A percentile compares a stretch with the other conserved stretches of the same genome.
Evolutionary conservation across 306 rosid species (phyloP).

Genomic region (Quercus ilex): DNA sequence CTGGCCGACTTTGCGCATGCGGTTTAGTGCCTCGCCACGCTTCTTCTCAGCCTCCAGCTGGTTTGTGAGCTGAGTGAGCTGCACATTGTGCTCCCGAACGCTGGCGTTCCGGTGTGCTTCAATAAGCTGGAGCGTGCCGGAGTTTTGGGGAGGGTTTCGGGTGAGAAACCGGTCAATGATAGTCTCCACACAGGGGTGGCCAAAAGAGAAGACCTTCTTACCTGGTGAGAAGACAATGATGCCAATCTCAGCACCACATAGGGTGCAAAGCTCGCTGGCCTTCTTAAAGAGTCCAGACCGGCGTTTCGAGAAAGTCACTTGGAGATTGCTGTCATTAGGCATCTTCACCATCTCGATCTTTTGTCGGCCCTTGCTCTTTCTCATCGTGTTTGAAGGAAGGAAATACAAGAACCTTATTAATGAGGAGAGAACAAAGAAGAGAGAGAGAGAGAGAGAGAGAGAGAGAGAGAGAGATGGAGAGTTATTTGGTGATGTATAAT

Average conservation of each 20-base stretch:
- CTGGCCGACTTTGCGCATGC: slow-evolving; percentile 5
- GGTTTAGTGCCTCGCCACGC: slow-evolving; percentile 17
- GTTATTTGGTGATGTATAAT: no score
- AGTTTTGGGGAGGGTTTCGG: slow-evolving; percentile 12
- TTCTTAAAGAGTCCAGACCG: slow-evolving; percentile 58
- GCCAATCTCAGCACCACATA: slow-evolving; percentile 51
- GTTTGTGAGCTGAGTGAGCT: slow-evolving; percentile 13
- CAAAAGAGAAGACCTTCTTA: slow-evolving; percentile 53
- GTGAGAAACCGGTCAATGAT: slow-evolving; percentile 28
- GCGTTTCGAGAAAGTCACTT: slow-evolving; percentile 67
- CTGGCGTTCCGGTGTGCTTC: slow-evolving; percentile 26
- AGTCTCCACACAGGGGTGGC: slow-evolving; percentile 42
- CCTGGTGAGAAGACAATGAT: slow-evolving; percentile 55
- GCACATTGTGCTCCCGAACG: slow-evolving; percentile 24
- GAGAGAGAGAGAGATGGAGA: background rate
- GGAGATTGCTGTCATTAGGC: slow-evolving; percentile 47
- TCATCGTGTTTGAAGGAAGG: slow-evolving; percentile 9
- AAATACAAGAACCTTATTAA: background rate
- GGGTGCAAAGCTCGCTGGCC: slow-evolving; percentile 53
- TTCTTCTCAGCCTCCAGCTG: slow-evolving; percentile 30
- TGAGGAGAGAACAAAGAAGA: background rate
- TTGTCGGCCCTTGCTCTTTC: slow-evolving; percentile 48
- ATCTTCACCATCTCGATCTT: slow-evolving; percentile 52
- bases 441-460: background rate
- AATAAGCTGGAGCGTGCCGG: slow-evolving; percentile 29